phyloP scores from a whole-genome alignment of 2,329 filamentous ascomycete species.

The Xylaria multiplex region DNA sequence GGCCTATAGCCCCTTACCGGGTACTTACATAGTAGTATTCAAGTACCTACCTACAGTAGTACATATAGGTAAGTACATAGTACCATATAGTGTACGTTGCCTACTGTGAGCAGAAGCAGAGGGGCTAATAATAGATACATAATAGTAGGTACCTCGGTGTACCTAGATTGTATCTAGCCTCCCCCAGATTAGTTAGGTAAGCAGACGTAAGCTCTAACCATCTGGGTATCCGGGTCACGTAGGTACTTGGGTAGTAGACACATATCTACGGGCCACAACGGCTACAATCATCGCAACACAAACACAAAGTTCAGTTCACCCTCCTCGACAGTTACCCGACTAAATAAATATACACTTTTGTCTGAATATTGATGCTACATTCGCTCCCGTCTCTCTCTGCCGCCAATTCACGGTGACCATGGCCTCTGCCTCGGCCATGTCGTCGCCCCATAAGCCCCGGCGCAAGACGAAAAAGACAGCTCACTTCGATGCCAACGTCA shows the following conservation, averaged over 20 bases:
- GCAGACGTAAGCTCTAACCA: too few relatives aligned
- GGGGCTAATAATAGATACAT: constrained; percentile 21
- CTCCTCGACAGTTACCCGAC: neutral
- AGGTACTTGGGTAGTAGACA: too few relatives aligned
- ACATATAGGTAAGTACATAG: too few relatives aligned
- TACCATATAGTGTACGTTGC: too few relatives aligned
- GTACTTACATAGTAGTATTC: too few relatives aligned
- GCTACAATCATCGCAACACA: neutral
- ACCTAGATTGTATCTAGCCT: neutral
- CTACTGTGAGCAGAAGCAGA: neutral
- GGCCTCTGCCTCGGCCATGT: constrained; percentile 57
- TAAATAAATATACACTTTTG: too few relatives aligned
- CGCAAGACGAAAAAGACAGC: constrained; percentile 65
- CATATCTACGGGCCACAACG: neutral
- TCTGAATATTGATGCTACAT: constrained; percentile 13
- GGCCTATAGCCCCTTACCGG: too few relatives aligned
- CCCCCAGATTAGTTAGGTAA: neutral
- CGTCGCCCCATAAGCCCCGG: constrained; percentile 68
- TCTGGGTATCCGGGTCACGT: too few relatives aligned
- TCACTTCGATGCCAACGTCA: constrained; percentile 52
- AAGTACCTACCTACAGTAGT: too few relatives aligned
- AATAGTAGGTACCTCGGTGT: too few relatives aligned
- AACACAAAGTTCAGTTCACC: neutral
- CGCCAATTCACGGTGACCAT: constrained; percentile 53
- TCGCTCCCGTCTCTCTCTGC: constrained; percentile 34